These are phyloP conservation scores for Talaromyces sp. DNA, from an alignment of 2,329 filamentous ascomycete species.

Conservation along the genomic window DNA sequence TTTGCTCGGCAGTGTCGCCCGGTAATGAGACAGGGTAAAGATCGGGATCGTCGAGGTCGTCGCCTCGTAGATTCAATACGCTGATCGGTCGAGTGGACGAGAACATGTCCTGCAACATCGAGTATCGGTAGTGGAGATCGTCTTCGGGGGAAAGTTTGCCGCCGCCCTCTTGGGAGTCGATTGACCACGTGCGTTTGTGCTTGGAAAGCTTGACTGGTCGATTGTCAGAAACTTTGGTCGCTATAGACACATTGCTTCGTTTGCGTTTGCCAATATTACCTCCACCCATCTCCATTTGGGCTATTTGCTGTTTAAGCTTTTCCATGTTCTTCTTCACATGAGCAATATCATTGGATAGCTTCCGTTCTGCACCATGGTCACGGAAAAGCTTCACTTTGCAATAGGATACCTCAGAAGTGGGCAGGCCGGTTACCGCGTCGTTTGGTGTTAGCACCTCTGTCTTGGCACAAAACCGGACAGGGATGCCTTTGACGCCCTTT, in stretches of 20 bases:
- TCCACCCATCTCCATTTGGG: slow-evolving; percentile 63
- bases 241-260: slow-evolving; percentile 51
- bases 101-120: slow-evolving; percentile 44
- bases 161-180: slow-evolving; percentile 62
- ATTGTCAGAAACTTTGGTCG: slow-evolving; percentile 39
- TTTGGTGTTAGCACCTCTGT: slow-evolving; percentile 53
- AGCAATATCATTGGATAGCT: slow-evolving; percentile 87
- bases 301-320: slow-evolving; percentile 89
- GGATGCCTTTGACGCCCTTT: slow-evolving; percentile 96
- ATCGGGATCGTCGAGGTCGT: slow-evolving; percentile 43
- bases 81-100: slow-evolving; percentile 41
- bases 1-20: slow-evolving; percentile 25
- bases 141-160: slow-evolving; percentile 38
- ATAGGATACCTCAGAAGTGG: slow-evolving; percentile 70
- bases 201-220: slow-evolving; percentile 79
- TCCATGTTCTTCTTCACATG: slow-evolving; percentile 97
- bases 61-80: slow-evolving; percentile 39
- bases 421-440: slow-evolving; percentile 3
- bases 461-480: slow-evolving; percentile 87
- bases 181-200: slow-evolving; percentile 92
- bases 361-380: slow-evolving; percentile 91
- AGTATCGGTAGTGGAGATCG: slow-evolving; percentile 41
- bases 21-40: slow-evolving; percentile 38
- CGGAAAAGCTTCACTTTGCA: slow-evolving; percentile 97
- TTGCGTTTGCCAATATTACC: slow-evolving; percentile 59